Evolutionary conservation across 495 filamentous ascomycete genomes (phyloP), one percentile per base, ranked within the genome.

Genomic region (Penicillium antarcticum): DNA sequence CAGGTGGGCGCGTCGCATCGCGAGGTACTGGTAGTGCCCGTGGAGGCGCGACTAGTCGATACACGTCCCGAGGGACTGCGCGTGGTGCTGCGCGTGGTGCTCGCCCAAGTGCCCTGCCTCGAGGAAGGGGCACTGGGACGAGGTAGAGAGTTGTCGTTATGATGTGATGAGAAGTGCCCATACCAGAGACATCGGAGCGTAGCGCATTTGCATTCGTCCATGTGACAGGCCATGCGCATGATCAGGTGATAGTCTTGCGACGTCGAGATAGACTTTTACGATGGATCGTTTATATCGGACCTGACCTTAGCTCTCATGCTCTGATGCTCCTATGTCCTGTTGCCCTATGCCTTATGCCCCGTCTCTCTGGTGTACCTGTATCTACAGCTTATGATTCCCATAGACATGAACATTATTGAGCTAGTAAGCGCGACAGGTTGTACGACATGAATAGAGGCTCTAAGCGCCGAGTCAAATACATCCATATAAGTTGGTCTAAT

Each of bases 31-130:
- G 65, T 17, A 67, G 56, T 48, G 73, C 62, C 29, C 70, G 71
- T 46, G 65, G 78, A 62, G 67, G 58, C 48, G 70, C 60, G 34
- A 72, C 55, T n/a, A 68, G 70, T 53, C 71, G 71, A 21, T 72
- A 76, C 56, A 47, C 68, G 7, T 75, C 70, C 7, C 54, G 70
- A 64, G 68, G 73, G 29, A 56, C 65, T 21, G 29, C 54, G 11
- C 59, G 39, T n/a, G 60, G 74, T 46, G 59, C 48, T 32, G 29
- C 54, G 13, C 59, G 39, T n/a, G 60, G 74, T 48, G 59, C 48
- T 32, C 74, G 72, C 34, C 63, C 69, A 1, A 77, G 74, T 42
- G 72, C 64, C 34, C 53, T 76, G 16, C 72, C 73, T 14, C 62
- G 73, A 16, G 73, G 73, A 7, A 67, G 67, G 36, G 71, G 72